These are phyloP conservation scores for Aspergillus ochraceus DNA, from an alignment of 2,329 filamentous ascomycete genomes.

Conservation along the genomic window DNA sequence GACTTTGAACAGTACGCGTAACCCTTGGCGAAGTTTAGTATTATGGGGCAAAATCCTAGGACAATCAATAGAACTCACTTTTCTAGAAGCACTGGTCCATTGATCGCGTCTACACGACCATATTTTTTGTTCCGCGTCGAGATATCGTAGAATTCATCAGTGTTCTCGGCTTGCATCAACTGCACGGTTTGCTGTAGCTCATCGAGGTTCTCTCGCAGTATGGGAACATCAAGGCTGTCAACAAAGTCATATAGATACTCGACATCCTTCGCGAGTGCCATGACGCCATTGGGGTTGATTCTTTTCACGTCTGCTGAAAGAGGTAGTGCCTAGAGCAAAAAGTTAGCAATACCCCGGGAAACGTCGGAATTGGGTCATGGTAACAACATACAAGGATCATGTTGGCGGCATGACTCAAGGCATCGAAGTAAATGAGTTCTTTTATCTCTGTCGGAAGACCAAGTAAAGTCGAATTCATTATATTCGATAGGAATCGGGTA, in stretches of 20 bases:
- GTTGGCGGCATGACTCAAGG: slow-evolving; percentile 83
- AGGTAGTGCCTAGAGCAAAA: slow-evolving; percentile 63
- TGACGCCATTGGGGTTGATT: slow-evolving; percentile 85
- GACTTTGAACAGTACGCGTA: slow-evolving; percentile 61
- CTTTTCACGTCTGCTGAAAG: slow-evolving; percentile 75
- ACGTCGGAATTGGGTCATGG: slow-evolving; percentile 5
- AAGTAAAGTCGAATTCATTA: slow-evolving; percentile 92
- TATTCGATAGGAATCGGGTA: slow-evolving; percentile 88
- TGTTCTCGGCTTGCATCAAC: slow-evolving; percentile 80
- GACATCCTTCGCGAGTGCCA: slow-evolving; percentile 78
- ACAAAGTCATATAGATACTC: slow-evolving; percentile 84
- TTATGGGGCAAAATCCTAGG: neutral
- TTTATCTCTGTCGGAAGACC: slow-evolving; percentile 95
- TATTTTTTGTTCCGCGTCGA: slow-evolving; percentile 90
- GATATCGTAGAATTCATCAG: slow-evolving; percentile 97
- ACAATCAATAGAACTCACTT: slow-evolving; percentile 61
- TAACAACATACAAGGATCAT: slow-evolving; percentile 69
- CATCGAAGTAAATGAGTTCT: slow-evolving; percentile 96
- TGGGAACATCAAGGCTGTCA: slow-evolving; percentile 79
- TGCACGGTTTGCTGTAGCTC: slow-evolving; percentile 91
- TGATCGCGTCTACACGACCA: slow-evolving; percentile 85
- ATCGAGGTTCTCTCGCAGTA: slow-evolving; percentile 83
- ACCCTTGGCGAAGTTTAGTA: slow-evolving; percentile 51
- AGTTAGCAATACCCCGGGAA: slow-evolving; percentile 12
- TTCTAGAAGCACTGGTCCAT: slow-evolving; percentile 85